Base-by-base conservation (phyloP, 768 basidiomycete genomes). In the Fomitopsis pulvina region DNA sequence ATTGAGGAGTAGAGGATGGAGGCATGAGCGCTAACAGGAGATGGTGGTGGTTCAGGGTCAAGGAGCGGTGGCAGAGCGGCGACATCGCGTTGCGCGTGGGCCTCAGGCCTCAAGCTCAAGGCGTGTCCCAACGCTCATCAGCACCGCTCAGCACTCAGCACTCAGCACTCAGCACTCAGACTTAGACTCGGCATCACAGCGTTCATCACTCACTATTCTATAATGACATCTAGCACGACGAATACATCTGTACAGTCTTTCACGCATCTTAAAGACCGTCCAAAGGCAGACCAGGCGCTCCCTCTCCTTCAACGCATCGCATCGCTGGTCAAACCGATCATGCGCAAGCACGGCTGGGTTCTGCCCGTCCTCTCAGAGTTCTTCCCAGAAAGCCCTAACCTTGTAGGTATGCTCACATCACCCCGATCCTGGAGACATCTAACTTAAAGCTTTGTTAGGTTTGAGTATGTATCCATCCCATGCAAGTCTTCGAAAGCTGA, bases 281-380 rank as follows among this genome's bases (percentile, higher is more conserved):
- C 83, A 32, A 77, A 79, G 57, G 76, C 81, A 39, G 78, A 86
- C 54, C 74, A 78, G 32, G 89, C 91, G 16, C 71, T 90, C 38
- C 63, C 71, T 14, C 71, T 87, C 62, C 73, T 93, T 30, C 77
- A 85, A 57, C 75, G 76, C 53, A 73, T 89, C 26, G 83, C 85
- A 0, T 82, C 83, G 1, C 74, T 90, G 43, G 91, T 95, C 44
- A 94, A 93, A 65, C 94, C 94, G 6, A 92, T 97, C 56, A 96
- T 96, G 93, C 73, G 83, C 50, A 89, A 84, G 56, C 85, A 85
- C 57, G 68, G 68, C 4, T 97, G 93, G 93, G 73, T 76, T 24
- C 71, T 92, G 24, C 85, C 87, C 24, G 74, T 80, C 1, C 78
- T 91, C n/a, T 71, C 81, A n/a, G 89, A 95, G 65, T 92, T 94